Conservation (phyloP, 2,329 filamentous ascomycete genomes). For the Stachybotrys elegans region DNA sequence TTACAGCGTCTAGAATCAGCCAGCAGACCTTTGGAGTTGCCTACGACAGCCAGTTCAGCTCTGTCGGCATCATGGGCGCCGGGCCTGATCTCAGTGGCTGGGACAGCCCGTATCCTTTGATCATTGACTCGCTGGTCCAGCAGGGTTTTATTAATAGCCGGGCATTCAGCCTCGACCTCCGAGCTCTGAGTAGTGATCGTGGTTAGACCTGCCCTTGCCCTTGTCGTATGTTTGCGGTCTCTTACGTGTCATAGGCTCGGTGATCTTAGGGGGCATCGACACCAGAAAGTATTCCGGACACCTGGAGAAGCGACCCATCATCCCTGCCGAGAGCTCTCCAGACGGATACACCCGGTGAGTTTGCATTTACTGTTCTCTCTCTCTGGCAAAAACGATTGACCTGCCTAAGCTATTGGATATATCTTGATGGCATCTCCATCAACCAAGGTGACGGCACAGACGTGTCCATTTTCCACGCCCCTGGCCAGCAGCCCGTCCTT, state of each 20-base stretch:
- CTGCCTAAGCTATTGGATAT: no score
- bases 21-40: constrained; percentile 18
- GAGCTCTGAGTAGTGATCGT: neutral
- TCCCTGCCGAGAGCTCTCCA: constrained; percentile 28
- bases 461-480: no score
- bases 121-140: constrained; percentile 17
- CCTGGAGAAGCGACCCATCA: constrained; percentile 46
- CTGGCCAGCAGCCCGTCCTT: no score
- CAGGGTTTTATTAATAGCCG: constrained; percentile 21
- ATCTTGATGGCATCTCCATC: no score
- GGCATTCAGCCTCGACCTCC: constrained; percentile 18
- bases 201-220: neutral
- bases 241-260: constrained; percentile 13
- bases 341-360: constrained; percentile 16
- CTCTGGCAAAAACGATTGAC: no score
- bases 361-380: no score
- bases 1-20: no score
- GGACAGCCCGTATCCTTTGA: constrained; percentile 16
- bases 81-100: constrained; percentile 17
- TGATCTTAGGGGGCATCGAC: constrained; percentile 49
- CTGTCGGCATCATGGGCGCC: constrained; percentile 19
- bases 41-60: constrained; percentile 8
- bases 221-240: no score
- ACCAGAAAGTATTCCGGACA: constrained; percentile 44
- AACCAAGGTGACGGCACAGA: no score